These are phyloP conservation scores for Leccinum barrowsii DNA, from an alignment of 768 basidiomycete species.

Conservation along the genomic window DNA sequence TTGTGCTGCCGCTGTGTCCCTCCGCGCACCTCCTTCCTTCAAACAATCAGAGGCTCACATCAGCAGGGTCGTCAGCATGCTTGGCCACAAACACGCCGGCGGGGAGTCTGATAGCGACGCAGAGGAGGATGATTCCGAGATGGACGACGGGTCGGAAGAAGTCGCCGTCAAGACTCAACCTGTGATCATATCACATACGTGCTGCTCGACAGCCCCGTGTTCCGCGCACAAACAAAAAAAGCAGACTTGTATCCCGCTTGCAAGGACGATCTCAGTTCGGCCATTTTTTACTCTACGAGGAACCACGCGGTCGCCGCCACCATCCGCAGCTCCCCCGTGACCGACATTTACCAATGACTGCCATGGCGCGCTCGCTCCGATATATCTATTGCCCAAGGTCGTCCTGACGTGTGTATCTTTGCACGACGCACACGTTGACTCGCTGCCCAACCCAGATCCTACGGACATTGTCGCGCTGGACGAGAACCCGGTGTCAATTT, in stretches of 20 bases:
- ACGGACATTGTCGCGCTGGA: slow-evolving; percentile 92
- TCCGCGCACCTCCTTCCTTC: slow-evolving; percentile 46
- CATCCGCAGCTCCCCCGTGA: slow-evolving; percentile 77
- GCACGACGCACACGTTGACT: slow-evolving; percentile 96
- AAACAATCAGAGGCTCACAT: slow-evolving; percentile 41
- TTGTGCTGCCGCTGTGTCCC: slow-evolving; percentile 45
- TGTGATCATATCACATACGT: no score
- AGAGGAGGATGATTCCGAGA: slow-evolving; percentile 47
- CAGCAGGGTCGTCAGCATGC: slow-evolving; percentile 55
- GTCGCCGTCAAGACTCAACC: slow-evolving; percentile 41
- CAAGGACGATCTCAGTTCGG: slow-evolving; percentile 95
- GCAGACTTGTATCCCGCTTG: slow-evolving; percentile 93
- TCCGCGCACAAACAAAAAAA: slow-evolving; percentile 61
- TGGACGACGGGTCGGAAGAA: slow-evolving; percentile 41
- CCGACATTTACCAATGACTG: slow-evolving; percentile 97
- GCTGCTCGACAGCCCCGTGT: no score
- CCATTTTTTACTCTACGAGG: slow-evolving; percentile 99
- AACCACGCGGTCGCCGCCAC: slow-evolving; percentile 95
- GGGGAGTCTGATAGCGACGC: slow-evolving; percentile 60
- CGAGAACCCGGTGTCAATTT: slow-evolving; percentile 65
- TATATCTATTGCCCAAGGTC: slow-evolving; percentile 90
- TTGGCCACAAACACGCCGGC: slow-evolving; percentile 51
- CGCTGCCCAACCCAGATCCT: slow-evolving; percentile 91
- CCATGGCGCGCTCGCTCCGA: slow-evolving; percentile 86
- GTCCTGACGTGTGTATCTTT: slow-evolving; percentile 87